Evolutionary conservation across 257 asterid species (phyloP).

Genomic region (Catharanthus roseus): DNA sequence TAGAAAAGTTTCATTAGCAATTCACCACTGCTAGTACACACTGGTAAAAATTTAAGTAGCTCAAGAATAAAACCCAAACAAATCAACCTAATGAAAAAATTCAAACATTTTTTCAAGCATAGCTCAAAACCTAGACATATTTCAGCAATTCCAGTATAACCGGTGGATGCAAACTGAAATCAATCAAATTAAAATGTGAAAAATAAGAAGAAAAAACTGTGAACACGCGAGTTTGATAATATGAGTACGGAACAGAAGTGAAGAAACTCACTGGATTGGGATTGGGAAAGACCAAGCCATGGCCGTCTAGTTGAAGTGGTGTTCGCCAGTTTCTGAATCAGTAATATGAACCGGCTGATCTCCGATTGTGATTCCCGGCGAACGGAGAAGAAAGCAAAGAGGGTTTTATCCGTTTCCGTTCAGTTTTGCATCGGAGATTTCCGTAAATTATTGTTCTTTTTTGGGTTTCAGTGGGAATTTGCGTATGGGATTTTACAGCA

Average conservation of each 20-base stretch:
- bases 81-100: neutral
- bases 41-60: neutral
- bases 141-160: neutral
- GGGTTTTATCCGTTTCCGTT: neutral
- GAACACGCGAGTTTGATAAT: neutral
- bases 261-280: conserved; percentile 13
- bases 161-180: neutral
- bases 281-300: conserved; percentile 14
- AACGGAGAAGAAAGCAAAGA: neutral
- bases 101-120: no score
- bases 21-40: neutral
- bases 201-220: neutral
- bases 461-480: neutral
- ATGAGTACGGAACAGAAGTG: neutral
- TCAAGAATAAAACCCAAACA: neutral
- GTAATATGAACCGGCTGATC: neutral
- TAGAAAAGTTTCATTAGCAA: neutral
- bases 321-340: conserved; percentile 7
- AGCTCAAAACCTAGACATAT: no score
- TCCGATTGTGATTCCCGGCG: neutral
- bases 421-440: neutral
- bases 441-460: neutral
- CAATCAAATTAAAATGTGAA: neutral
- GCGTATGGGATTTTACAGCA: neutral
- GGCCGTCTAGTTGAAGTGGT: conserved; percentile 13